These are phyloP conservation scores for Hirsutella rhossiliensis DNA, from an alignment of 2,329 filamentous ascomycete genomes.

Conservation along the genomic window DNA sequence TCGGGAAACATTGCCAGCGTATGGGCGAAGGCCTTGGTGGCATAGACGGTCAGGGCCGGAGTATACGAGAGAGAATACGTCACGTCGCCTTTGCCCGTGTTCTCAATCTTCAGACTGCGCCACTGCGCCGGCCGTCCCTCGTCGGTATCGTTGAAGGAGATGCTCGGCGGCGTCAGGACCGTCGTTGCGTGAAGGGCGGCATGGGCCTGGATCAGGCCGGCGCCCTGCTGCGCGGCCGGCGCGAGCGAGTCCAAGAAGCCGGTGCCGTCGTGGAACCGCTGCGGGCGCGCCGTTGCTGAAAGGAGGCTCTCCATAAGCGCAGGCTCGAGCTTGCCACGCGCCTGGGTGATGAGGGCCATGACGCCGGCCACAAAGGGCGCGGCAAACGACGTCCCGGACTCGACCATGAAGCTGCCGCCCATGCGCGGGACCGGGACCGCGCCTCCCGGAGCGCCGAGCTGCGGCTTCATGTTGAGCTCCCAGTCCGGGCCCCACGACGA, in stretches of 20 bases:
- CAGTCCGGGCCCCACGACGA: constrained; percentile 50
- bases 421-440: constrained; percentile 39
- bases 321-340: constrained; percentile 36
- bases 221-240: constrained; percentile 43
- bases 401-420: constrained; percentile 35
- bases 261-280: constrained; percentile 27
- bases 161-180: constrained; percentile 37
- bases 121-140: constrained; percentile 35
- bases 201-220: constrained; percentile 45
- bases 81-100: constrained; percentile 35
- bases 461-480: constrained; percentile 43
- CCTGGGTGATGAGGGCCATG: constrained; percentile 38
- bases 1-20: not conserved
- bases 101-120: constrained; percentile 41
- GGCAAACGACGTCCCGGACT: constrained; percentile 49
- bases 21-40: constrained; percentile 6
- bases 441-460: constrained; percentile 41
- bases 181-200: constrained; percentile 43
- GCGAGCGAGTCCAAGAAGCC: not conserved
- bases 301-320: constrained; percentile 35
- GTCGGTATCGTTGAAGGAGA: constrained; percentile 53
- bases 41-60: constrained; percentile 40
- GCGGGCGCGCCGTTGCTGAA: constrained; percentile 35
- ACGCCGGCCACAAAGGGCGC: constrained; percentile 42
- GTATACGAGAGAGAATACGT: constrained; percentile 39